Evolutionary conservation across 306 rosid genomes (phyloP).

Genomic region (Notholithocarpus densiflorus): DNA sequence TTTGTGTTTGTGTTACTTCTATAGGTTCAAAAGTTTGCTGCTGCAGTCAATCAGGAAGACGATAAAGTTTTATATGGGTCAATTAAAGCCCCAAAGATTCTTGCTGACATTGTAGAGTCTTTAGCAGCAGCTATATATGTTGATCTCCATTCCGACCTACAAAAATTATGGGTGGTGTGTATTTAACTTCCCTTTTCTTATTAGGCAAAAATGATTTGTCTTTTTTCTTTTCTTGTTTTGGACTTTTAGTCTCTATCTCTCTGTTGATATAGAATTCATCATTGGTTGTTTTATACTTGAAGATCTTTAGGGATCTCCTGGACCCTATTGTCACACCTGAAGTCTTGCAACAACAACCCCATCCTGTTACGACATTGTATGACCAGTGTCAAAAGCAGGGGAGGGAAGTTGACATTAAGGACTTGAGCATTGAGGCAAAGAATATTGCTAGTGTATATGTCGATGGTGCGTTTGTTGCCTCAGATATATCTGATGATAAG

Average conservation of each 20-base stretch:
- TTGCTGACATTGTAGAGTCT: no score
- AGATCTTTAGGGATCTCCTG: conserved; percentile 56
- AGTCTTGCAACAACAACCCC: conserved; percentile 52
- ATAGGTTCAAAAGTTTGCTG: conserved; percentile 51
- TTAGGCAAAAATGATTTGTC: no score
- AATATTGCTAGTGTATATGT: conserved; percentile 19
- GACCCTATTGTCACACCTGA: conserved; percentile 66
- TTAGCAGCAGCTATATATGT: no score
- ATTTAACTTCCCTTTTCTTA: no score
- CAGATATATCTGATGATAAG: conserved; percentile 54
- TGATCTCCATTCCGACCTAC: no score
- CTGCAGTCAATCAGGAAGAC: conserved; percentile 36
- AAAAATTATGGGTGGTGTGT: no score
- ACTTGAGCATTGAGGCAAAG: conserved; percentile 30
- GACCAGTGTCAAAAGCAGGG: conserved; percentile 66
- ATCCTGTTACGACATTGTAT: conserved; percentile 53
- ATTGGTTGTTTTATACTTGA: background rate
- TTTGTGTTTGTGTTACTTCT: background rate
- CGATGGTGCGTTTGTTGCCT: conserved; percentile 29
- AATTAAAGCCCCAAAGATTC: conserved; percentile 74
- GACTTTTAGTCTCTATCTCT: no score
- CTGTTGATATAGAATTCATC: no score
- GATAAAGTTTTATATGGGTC: conserved; percentile 33
- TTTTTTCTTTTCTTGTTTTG: no score
- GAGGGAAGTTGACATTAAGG: conserved; percentile 43